Conservation (phyloP, 331 rosid genomes). For the Saraca asoca region DNA sequence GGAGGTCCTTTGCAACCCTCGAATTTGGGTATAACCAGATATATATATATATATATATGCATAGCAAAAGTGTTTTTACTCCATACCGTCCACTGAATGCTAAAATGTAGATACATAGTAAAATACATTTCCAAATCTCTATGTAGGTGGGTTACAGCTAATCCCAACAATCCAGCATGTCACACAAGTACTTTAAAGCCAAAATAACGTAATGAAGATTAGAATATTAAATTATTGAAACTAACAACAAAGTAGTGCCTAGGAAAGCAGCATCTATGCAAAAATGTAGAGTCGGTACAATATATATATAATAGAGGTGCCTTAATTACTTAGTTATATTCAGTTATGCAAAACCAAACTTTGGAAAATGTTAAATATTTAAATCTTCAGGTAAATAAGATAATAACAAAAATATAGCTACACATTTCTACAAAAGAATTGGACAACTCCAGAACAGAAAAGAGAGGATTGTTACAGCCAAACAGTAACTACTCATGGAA, state of each 20-base stretch:
- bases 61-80: too few species aligned
- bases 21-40: too few species aligned
- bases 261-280: too few species aligned
- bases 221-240: background rate
- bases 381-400: background rate
- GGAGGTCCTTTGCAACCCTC: too few species aligned
- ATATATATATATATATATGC: too few species aligned
- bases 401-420: background rate
- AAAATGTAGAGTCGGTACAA: too few species aligned
- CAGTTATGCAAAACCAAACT: background rate
- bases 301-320: background rate
- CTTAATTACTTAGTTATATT: too few species aligned
- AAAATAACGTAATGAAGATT: background rate
- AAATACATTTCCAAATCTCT: too few species aligned
- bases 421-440: background rate
- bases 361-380: background rate
- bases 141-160: background rate
- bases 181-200: conserved; percentile 10
- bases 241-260: too few species aligned
- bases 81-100: too few species aligned
- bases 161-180: conserved; percentile 4
- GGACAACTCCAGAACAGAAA: background rate
- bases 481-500: conserved; percentile 7
- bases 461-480: background rate
- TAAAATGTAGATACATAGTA: too few species aligned